These are phyloP conservation scores for Yamadazyma dendronema DNA, from an alignment of 1,139 yeast genomes.

Conservation along the genomic window DNA sequence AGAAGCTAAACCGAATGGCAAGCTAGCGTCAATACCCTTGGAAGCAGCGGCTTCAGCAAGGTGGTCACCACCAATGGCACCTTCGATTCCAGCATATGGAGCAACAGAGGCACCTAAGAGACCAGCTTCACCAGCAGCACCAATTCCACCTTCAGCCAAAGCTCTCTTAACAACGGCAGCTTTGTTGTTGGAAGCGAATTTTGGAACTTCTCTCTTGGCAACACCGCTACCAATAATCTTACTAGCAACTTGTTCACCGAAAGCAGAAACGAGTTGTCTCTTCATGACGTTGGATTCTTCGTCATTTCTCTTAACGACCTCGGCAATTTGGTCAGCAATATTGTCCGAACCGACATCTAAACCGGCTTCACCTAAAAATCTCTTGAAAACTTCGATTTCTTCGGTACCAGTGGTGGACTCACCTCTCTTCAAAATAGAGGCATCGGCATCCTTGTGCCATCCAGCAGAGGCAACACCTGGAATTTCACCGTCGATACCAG, in stretches of 20 bases:
- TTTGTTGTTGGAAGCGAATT: slow-evolving; percentile 10
- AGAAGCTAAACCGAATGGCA: slow-evolving; percentile 9
- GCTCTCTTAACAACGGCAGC: slow-evolving; percentile 14
- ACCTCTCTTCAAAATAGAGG: slow-evolving; percentile 12
- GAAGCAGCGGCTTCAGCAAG: slow-evolving; percentile 12
- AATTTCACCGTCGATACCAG: slow-evolving; percentile 11
- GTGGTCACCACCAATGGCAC: slow-evolving; percentile 11
- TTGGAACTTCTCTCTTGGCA: slow-evolving; percentile 9
- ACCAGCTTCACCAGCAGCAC: slow-evolving; percentile 14
- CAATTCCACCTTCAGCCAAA: slow-evolving; percentile 13
- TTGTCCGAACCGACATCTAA: slow-evolving; percentile 10
- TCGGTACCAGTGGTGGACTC: slow-evolving; percentile 9
- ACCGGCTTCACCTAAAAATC: slow-evolving; percentile 14
- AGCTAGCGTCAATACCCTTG: slow-evolving; percentile 8
- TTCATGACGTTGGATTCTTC: slow-evolving; percentile 12
- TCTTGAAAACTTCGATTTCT: slow-evolving; percentile 13
- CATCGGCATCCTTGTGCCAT: slow-evolving; percentile 11
- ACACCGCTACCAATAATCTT: slow-evolving; percentile 11
- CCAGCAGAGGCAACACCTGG: slow-evolving; percentile 13
- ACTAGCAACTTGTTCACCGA: slow-evolving; percentile 12
- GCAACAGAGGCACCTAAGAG: slow-evolving; percentile 9
- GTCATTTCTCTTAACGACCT: slow-evolving; percentile 11
- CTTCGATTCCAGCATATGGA: slow-evolving; percentile 11
- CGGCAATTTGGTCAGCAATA: slow-evolving; percentile 11
- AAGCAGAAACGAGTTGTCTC: slow-evolving; percentile 15